Evolutionary conservation across 2,329 filamentous ascomycete species (phyloP).

Genomic region (Aspergillus unguis): DNA sequence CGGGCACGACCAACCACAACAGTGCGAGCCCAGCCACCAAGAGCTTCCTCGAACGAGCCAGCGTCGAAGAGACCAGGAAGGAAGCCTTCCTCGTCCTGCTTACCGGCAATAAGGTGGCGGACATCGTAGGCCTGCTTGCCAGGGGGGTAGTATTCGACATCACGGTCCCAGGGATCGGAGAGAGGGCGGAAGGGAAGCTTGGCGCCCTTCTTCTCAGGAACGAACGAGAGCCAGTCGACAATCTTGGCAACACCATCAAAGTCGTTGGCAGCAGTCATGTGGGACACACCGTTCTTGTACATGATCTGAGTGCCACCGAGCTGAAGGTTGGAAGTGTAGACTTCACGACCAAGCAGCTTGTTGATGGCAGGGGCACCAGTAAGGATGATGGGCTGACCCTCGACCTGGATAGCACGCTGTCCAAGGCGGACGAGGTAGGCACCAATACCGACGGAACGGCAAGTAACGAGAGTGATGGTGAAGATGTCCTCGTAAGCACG

Average conservation of each 20-base stretch:
- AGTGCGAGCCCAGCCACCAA: conserved; percentile 94
- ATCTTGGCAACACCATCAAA: conserved; percentile 98
- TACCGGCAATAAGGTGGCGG: conserved; percentile 86
- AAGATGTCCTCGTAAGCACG: conserved; percentile 98
- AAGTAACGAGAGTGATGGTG: conserved; percentile 95
- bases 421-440: conserved; percentile 97
- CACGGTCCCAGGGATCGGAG: conserved; percentile 86
- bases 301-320: conserved; percentile 99
- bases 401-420: conserved; percentile 97
- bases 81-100: conserved; percentile 79
- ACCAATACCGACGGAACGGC: conserved; percentile 97
- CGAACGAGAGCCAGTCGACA: conserved; percentile 95
- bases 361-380: conserved; percentile 97
- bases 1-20: conserved; percentile 96
- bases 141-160: conserved; percentile 75
- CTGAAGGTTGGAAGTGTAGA: conserved; percentile 98
- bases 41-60: conserved; percentile 92
- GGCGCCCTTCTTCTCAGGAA: conserved; percentile 90
- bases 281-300: conserved; percentile 99
- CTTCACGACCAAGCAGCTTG: conserved; percentile 95
- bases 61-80: conserved; percentile 91
- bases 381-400: conserved; percentile 97
- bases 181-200: conserved; percentile 89
- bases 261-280: conserved; percentile 97
- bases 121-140: conserved; percentile 88